A percentile compares a stretch with the other conserved stretches of the same genome.
Evolutionary conservation across 306 rosid genomes (phyloP).

Genomic region (Rosa multiflora): DNA sequence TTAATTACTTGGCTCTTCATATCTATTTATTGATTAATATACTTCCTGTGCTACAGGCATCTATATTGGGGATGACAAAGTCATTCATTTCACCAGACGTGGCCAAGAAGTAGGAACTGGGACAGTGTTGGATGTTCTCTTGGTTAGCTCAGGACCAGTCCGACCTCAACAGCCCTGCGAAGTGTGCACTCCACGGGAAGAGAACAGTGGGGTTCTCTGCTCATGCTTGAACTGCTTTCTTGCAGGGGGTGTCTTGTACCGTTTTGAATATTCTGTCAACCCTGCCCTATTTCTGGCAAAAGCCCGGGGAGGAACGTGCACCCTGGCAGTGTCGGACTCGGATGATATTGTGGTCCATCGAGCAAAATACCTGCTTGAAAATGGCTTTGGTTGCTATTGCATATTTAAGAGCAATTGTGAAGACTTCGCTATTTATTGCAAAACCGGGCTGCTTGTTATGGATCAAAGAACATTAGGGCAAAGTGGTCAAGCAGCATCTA

Average conservation of each 20-base stretch:
- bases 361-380: constrained; percentile 60
- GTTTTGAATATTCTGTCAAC: constrained; percentile 70
- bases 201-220: constrained; percentile 55
- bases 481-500: constrained; percentile 86
- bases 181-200: constrained; percentile 47
- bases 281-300: constrained; percentile 78
- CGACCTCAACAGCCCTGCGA: constrained; percentile 47
- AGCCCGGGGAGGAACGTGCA: constrained; percentile 94
- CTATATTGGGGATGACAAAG: constrained; percentile 69
- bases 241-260: constrained; percentile 78
- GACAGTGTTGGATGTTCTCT: constrained; percentile 69
- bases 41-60: constrained; percentile 52
- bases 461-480: constrained; percentile 67
- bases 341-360: constrained; percentile 68
- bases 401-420: constrained; percentile 90
- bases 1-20: background rate
- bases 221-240: constrained; percentile 93
- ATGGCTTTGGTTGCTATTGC: constrained; percentile 87
- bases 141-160: constrained; percentile 76
- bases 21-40: background rate
- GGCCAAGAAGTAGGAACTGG: constrained; percentile 99
- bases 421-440: constrained; percentile 94
- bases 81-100: constrained; percentile 84
- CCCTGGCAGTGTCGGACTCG: constrained; percentile 71
- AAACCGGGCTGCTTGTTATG: constrained; percentile 76